Base-by-base conservation (phyloP, 495 filamentous ascomycete genomes). In the Lasiosphaeria miniovina region DNA sequence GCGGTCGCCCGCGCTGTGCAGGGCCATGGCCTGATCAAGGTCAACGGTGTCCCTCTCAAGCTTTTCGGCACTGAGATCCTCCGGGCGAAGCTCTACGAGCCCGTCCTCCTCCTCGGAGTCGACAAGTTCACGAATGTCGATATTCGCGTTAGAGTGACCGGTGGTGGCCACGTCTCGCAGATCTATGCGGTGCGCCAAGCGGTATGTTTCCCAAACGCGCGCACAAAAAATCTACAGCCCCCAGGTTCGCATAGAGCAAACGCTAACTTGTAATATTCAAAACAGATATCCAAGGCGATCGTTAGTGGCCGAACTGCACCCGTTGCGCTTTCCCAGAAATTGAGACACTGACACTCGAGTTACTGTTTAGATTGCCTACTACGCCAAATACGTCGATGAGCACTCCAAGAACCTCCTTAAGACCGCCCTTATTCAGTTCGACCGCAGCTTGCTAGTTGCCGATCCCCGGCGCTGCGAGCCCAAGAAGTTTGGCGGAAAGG, bases 311-410 rank as follows among this genome's bases (percentile, higher is more conserved):
- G 45, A 35, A 38, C 43, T 11, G 2, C 9, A 41, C 43, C 6
- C 33, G 55, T 56, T 55, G 53, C 12, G 43, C 11, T 15, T 7
- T 54, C 54, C 38, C 51, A 51, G 36, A 64, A 49, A 4, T 33
- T 9, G 55, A 51, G 34, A 51, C 57, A 57, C 67, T 69, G 33
- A 70, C 61, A 34, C 12, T 24, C 24, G 24, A 24, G 24, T 24
- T 24, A 36, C 17, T 49, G 11, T 11, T 43, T 50, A 74, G 71
- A 63, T 98, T 72, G 93, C 94, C 77, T 98, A 98, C 89, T 98
- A 96, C 89, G 94, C 97, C 86, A 98, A 98, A 84, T 98, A 87
- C 82, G 90, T 98, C 77, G 94, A 98, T 74, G 94, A 98, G 88
- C 91, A 98, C 87, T 88, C 89, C 82, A 98, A 98, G 90, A 98